phyloP scores from a whole-genome alignment of 2,329 filamentous ascomycete species.

The Fusarium veterinarium region DNA sequence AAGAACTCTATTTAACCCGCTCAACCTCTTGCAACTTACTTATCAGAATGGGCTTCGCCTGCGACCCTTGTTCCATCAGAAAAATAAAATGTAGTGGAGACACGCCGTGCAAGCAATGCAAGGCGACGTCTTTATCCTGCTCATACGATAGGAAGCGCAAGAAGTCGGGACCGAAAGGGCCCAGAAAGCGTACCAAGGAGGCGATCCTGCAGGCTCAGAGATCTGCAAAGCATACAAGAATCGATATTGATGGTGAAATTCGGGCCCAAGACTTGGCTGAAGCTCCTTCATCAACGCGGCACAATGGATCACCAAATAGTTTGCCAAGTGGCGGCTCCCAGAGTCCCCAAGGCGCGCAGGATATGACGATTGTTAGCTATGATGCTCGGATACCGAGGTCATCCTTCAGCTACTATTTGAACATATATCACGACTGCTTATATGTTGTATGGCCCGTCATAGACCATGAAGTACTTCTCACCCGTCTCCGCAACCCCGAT shows the following conservation, averaged over 20 bases:
- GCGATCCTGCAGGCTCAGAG: slow-evolving; percentile 13
- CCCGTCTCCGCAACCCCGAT: not conserved
- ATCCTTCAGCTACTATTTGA: slow-evolving; percentile 12
- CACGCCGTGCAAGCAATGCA: slow-evolving; percentile 5
- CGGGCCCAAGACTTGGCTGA: not conserved
- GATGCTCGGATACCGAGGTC: not conserved
- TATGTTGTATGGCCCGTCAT: slow-evolving; percentile 19
- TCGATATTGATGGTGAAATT: not conserved
- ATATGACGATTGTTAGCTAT: not conserved
- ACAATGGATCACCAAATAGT: not conserved
- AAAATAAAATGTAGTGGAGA: slow-evolving; percentile 16
- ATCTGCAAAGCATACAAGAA: not conserved
- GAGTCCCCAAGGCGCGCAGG: not conserved
- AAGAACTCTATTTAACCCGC: not conserved
- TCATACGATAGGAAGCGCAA: slow-evolving; percentile 26
- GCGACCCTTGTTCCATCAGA: slow-evolving; percentile 16
- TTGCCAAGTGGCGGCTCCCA: not conserved
- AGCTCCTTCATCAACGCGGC: not conserved
- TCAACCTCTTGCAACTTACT: not conserved
- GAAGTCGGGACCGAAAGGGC: slow-evolving; percentile 22
- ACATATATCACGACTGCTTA: slow-evolving; percentile 7
- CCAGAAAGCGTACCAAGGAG: slow-evolving; percentile 25
- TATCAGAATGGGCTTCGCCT: slow-evolving; percentile 15
- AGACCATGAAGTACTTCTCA: not conserved
- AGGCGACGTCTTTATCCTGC: not conserved